Percentiles rank a stretch among this genome's conserved stretches.
Evolutionary conservation across 768 basidiomycete species (phyloP).

Genomic region (Kwoniella sp.): DNA sequence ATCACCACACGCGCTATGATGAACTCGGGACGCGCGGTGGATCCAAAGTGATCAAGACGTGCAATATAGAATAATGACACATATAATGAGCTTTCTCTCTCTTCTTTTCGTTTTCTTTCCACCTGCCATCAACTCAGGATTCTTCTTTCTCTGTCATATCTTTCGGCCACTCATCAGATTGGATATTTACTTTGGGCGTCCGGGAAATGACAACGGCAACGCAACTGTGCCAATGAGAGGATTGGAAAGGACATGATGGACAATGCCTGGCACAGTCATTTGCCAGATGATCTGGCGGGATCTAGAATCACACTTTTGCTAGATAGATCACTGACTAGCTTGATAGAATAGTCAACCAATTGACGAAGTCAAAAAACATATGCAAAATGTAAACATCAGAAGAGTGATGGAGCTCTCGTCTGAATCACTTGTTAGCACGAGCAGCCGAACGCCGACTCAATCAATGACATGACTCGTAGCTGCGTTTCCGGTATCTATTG

Average conservation of each 20-base stretch:
- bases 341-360: not conserved
- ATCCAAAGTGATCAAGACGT: no score
- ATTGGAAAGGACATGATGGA: not conserved
- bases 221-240: not conserved
- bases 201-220: not conserved
- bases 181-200: not conserved
- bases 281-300: no score
- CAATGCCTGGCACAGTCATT: not conserved
- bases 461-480: no score
- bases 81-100: not conserved
- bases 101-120: no score
- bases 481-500: no score
- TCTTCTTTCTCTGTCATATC: not conserved
- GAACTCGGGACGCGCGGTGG: no score
- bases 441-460: no score
- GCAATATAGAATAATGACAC: not conserved
- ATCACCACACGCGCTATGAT: conserved; percentile 48
- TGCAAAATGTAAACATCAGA: not conserved
- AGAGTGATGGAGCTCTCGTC: not conserved
- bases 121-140: no score
- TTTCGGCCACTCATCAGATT: not conserved
- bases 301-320: no score
- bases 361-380: not conserved
- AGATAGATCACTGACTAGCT: not conserved
- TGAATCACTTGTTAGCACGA: no score